Conservation (phyloP, 176 grass and related monocot species). For the Aegilops longissima region DNA sequence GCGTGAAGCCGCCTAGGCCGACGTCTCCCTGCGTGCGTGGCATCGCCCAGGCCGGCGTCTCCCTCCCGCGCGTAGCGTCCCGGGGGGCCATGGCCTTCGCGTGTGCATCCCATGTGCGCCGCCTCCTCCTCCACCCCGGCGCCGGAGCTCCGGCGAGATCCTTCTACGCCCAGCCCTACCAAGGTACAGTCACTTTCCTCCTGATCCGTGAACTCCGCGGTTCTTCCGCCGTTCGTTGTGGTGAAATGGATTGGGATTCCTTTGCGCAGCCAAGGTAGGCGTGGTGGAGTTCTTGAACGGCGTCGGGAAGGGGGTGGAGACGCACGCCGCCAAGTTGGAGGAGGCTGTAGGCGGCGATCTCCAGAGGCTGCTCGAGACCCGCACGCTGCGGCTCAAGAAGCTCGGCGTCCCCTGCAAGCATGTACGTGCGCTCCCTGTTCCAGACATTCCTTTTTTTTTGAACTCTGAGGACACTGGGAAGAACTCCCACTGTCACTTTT, state of each 20-base stretch:
- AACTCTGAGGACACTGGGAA: too few relatives aligned
- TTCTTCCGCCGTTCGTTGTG: neutral
- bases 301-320: constrained; percentile 70
- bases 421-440: constrained; percentile 23
- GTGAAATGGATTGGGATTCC: constrained; percentile 6
- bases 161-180: constrained; percentile 41
- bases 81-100: constrained; percentile 24
- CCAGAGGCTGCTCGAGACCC: constrained; percentile 67
- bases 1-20: neutral
- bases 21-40: neutral
- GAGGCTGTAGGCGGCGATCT: constrained; percentile 67
- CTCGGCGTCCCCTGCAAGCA: constrained; percentile 88
- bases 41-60: neutral
- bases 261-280: constrained; percentile 68
- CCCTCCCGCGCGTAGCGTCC: neutral
- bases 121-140: constrained; percentile 38
- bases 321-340: constrained; percentile 69
- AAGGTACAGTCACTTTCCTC: constrained; percentile 30
- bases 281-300: constrained; percentile 77
- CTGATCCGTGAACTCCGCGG: neutral
- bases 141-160: constrained; percentile 32
- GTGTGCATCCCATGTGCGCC: constrained; percentile 37
- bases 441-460: neutral
- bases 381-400: constrained; percentile 88
- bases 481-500: too few relatives aligned